phyloP scores from a whole-genome alignment of 805 yeast genomes.

The Sungouiella blattae region DNA sequence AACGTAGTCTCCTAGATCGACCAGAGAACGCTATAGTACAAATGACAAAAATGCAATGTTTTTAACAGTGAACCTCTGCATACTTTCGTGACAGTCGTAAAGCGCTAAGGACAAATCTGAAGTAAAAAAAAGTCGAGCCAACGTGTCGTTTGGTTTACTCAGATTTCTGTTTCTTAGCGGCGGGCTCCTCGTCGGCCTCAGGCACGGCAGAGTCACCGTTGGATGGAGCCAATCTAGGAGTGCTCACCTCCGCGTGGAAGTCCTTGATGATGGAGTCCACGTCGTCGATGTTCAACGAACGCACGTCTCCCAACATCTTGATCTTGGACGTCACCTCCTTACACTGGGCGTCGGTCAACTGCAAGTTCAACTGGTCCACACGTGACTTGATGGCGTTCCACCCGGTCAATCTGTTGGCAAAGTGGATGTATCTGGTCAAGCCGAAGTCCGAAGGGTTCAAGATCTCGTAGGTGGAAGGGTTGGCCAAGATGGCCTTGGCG shows the following conservation, averaged over 20 bases:
- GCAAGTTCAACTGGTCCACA: slow-evolving; percentile 56
- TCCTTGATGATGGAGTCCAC: slow-evolving; percentile 58
- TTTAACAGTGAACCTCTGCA: neutral
- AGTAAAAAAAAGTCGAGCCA: slow-evolving; percentile 1
- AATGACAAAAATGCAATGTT: slow-evolving; percentile 1
- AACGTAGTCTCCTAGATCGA: too few species aligned
- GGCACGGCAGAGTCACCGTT: slow-evolving; percentile 16
- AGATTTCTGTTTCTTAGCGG: slow-evolving; percentile 36
- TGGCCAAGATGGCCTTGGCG: slow-evolving; percentile 59
- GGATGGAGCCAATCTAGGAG: slow-evolving; percentile 27
- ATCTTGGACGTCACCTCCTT: slow-evolving; percentile 54
- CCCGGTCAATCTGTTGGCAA: slow-evolving; percentile 59
- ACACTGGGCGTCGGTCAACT: slow-evolving; percentile 54
- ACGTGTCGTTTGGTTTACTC: slow-evolving; percentile 17
- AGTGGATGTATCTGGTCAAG: slow-evolving; percentile 57
- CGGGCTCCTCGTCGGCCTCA: slow-evolving; percentile 29
- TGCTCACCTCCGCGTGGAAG: slow-evolving; percentile 43
- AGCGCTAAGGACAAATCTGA: slow-evolving; percentile 4
- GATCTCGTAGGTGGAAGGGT: slow-evolving; percentile 62
- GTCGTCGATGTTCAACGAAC: slow-evolving; percentile 58
- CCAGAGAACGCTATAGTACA: slow-evolving; percentile 2
- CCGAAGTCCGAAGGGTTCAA: slow-evolving; percentile 58
- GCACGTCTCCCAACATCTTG: slow-evolving; percentile 56
- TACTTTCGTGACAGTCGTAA: slow-evolving; percentile 4
- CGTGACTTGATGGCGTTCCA: slow-evolving; percentile 63